Evolutionary conservation across 306 rosid genomes (phyloP), one percentile per base, ranked within the genome.

Genomic region (Cyclanthera cordifolia): DNA sequence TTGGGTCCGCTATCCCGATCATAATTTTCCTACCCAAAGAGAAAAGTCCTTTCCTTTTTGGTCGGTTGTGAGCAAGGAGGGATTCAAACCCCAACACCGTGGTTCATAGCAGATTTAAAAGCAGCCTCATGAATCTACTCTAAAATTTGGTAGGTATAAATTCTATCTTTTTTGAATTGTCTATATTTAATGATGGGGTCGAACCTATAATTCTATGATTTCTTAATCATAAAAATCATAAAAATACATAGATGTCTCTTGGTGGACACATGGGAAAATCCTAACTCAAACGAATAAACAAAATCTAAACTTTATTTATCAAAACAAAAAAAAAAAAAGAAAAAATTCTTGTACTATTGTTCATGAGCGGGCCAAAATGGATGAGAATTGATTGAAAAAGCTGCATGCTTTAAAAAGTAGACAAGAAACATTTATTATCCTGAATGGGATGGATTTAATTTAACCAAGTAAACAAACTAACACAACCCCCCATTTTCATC

Each of bases 341-440:
- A 11, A 14, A 55, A 53, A 5, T 24, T 25, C 8, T 2, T 6
- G 5, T 7, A 0, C 32, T 2, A 21, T 8, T 53, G 28, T 17
- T 19, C 3, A 17, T 8, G 55, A 5, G 41, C 51, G 21, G 20
- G 70, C 32, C 34, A 64, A 43, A 43, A 43, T 39, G 13, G 20
- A 41, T 4, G 70, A 41, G 19, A 64, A 64, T 64, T 64, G 70
- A 64, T 14, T 43, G 52, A 64, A 13, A 64, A 43, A 41, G 70
- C 30, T 41, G 53, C 70, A 12, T 32, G 34, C 53, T 64, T 64
- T 41, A 14, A 14, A 64, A 64, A 41, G 32, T 64, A 19, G 70
- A 37, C 50, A n/a, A 11, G 50, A 19, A 37, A 11, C 47, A 61
- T 61, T 61, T 37, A 61, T 37, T 37, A 12, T 39, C 28, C 10